Base-by-base conservation (phyloP, 768 basidiomycete species). In the Agrocybe pediades region DNA sequence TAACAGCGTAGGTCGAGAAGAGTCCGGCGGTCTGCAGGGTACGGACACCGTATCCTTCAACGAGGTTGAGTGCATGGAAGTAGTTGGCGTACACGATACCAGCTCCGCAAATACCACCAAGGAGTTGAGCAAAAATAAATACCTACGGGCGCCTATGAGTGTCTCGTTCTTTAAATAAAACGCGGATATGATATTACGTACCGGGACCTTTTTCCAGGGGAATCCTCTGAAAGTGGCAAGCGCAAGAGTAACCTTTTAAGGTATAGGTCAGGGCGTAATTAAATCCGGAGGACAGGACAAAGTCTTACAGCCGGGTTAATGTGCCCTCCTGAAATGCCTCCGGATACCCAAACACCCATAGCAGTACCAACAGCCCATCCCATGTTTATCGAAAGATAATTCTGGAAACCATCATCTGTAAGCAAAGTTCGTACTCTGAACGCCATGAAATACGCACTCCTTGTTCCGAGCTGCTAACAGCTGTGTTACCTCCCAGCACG, bases 171-270 rank as follows among this genome's bases (percentile, higher is more conserved):
- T 26, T 19, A 24, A 29, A 42, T n/a, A 6, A 30, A 24, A 46
- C 9, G 16, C n/a, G 13, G 27, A 40, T 2, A 30, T 23, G 27
- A 43, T n/a, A 46, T 19, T 36, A 53, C 64, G 36, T 27, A 63
- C 76, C 0, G 91, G 91, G 0, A 91, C 91, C 65, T 92, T 92
- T 59, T 76, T 78, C 86, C 88, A 88, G 0, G 91, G 88, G 68
- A 93, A 92, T 42, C 77, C 78, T 57, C 90, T 83, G 67, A 84
- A 84, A 2, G 81, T 73, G 3, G 87, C 88, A 41, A 91, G 62
- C 13, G 83, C 77, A 46, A 93, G 68, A 16, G 91, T 93, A 21
- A 92, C 77, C 85, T 87, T 41, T 5, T 49, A 21, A 43, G 20
- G 25, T 15, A 51, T 53, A 5, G 52, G 52, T 25, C 11, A 27